These are phyloP conservation scores for Pyrenophora graminea DNA, from an alignment of 2,329 filamentous ascomycete genomes.

Conservation along the genomic window DNA sequence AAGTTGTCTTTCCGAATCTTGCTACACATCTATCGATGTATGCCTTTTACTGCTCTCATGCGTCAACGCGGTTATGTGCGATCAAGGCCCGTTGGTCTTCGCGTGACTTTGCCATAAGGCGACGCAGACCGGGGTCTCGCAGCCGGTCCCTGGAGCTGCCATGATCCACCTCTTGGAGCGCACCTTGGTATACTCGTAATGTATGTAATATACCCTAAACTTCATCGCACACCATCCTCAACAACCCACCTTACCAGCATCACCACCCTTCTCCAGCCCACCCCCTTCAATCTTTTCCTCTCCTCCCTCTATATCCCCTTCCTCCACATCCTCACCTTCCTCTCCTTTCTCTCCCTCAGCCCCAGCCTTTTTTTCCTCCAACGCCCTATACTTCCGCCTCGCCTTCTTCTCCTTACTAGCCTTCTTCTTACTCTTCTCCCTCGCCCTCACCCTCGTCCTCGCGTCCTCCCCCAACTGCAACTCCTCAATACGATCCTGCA, in stretches of 20 bases:
- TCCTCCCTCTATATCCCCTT: conserved; percentile 8
- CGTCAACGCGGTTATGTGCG: no score
- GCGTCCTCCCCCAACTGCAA: conserved; percentile 71
- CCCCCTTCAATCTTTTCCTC: conserved; percentile 10
- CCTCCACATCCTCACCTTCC: neutral
- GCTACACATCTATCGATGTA: no score
- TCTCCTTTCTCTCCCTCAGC: conserved; percentile 59
- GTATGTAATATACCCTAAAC: neutral
- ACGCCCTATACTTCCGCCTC: conserved; percentile 69
- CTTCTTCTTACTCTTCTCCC: conserved; percentile 68
- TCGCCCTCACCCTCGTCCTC: conserved; percentile 66
- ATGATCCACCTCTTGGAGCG: neutral
- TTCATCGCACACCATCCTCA: neutral
- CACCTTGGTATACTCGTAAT: neutral
- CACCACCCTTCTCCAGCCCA: neutral
- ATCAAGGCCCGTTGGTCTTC: no score
- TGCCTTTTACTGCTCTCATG: no score
- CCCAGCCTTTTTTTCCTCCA: conserved; percentile 65
- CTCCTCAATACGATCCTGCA: conserved; percentile 79
- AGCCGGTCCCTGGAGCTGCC: no score
- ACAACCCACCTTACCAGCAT: neutral
- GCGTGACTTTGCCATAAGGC: no score
- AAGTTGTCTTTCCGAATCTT: no score
- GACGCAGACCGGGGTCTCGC: no score
- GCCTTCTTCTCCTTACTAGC: conserved; percentile 82